phyloP scores from a whole-genome alignment of 371 early-diverging fungal genomes.

The Funneliformis caledonium region DNA sequence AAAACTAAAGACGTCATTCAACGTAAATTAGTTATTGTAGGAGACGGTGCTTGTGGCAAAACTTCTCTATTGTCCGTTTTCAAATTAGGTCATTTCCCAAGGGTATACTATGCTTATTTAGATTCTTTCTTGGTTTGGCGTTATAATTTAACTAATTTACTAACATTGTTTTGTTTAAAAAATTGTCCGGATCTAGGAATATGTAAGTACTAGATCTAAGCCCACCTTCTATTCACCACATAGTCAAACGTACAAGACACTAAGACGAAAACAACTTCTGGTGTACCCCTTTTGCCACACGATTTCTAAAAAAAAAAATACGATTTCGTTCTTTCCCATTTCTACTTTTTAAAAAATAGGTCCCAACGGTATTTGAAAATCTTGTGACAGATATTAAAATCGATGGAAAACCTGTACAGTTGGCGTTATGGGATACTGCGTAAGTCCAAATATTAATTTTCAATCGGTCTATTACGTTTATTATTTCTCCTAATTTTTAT shows the following conservation, averaged over 20 bases:
- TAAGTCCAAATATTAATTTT: constrained; percentile 39
- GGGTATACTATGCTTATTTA: constrained; percentile 45
- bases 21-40: constrained; percentile 67
- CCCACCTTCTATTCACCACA: neutral
- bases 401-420: constrained; percentile 62
- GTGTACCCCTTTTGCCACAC: neutral
- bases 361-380: constrained; percentile 77
- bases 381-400: constrained; percentile 66
- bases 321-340: neutral
- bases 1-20: constrained; percentile 47
- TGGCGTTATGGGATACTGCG: constrained; percentile 80
- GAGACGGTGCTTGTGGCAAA: constrained; percentile 74
- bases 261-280: neutral
- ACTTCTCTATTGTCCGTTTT: constrained; percentile 66
- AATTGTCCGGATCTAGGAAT: constrained; percentile 21
- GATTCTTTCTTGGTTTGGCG: neutral
- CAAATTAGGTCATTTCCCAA: constrained; percentile 62
- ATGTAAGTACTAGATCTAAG: constrained; percentile 15
- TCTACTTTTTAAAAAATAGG: constrained; percentile 41
- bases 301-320: neutral
- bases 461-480: neutral
- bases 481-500: neutral
- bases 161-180: neutral
- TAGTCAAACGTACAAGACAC: neutral
- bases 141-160: neutral